Percentiles rank a stretch among this genome's conserved stretches.
phyloP scores from a whole-genome alignment of 768 basidiomycete genomes.

The Boletus rubescentipes region DNA sequence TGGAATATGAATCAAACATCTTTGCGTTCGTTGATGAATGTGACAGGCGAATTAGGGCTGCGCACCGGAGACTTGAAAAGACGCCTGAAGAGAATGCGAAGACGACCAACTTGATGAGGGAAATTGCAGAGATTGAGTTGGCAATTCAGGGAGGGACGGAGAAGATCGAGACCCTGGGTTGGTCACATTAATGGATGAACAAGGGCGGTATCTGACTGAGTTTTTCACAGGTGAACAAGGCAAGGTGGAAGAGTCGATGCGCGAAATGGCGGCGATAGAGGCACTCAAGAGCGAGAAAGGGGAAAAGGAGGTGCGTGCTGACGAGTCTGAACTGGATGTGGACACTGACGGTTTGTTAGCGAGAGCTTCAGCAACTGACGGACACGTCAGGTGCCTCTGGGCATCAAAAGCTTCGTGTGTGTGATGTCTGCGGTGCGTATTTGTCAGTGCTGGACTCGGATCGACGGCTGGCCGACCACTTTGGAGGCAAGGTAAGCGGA shows the following conservation, averaged over 20 bases:
- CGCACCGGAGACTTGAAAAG: slow-evolving; percentile 95
- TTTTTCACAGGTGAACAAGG: slow-evolving; percentile 80
- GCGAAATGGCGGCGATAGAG: slow-evolving; percentile 96
- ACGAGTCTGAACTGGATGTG: slow-evolving; percentile 1
- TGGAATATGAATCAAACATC: slow-evolving; percentile 95
- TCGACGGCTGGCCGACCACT: slow-evolving; percentile 97
- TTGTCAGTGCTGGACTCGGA: slow-evolving; percentile 97
- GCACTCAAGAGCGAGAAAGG: slow-evolving; percentile 94
- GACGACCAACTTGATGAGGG: slow-evolving; percentile 97
- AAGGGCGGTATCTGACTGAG: background rate
- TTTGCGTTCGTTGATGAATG: slow-evolving; percentile 98
- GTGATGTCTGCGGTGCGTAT: slow-evolving; percentile 99
- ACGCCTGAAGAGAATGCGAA: slow-evolving; percentile 99
- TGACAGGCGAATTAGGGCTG: slow-evolving; percentile 91
- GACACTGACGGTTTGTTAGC: slow-evolving; percentile 42
- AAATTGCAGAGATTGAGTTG: slow-evolving; percentile 98
- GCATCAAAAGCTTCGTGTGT: slow-evolving; percentile 99
- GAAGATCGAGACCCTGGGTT: slow-evolving; percentile 93
- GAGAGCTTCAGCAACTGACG: slow-evolving; percentile 92
- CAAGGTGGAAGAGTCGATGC: slow-evolving; percentile 99
- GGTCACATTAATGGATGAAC: slow-evolving; percentile 26
- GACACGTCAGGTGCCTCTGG: slow-evolving; percentile 98
- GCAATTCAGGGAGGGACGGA: slow-evolving; percentile 98
- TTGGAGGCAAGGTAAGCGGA: slow-evolving; percentile 90
- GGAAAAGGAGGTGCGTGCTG: slow-evolving; percentile 79